Percentiles rank a stretch among this genome's conserved stretches.
phyloP scores from a whole-genome alignment of 2,329 filamentous ascomycete genomes.

The Ceratocystis colombiana region DNA sequence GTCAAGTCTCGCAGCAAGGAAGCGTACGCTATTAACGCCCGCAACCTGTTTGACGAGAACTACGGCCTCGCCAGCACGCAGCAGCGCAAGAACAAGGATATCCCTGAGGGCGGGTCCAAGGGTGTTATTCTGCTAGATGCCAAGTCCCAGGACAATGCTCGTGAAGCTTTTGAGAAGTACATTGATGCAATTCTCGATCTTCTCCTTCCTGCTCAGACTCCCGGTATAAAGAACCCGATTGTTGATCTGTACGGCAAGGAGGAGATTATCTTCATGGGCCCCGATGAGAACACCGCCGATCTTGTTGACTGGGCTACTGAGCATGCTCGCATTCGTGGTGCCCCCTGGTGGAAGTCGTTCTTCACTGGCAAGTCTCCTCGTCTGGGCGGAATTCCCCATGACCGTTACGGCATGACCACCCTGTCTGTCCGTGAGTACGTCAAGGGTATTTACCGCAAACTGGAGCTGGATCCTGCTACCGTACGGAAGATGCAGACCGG shows the following conservation, averaged over 20 bases:
- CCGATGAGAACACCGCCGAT: conserved; percentile 96
- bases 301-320: conserved; percentile 98
- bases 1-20: conserved; percentile 97
- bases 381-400: conserved; percentile 92
- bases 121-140: conserved; percentile 91
- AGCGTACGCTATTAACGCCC: conserved; percentile 89
- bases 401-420: conserved; percentile 95
- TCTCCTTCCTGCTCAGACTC: conserved; percentile 75
- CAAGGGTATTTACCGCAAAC: conserved; percentile 91
- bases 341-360: conserved; percentile 99
- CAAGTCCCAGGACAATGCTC: conserved; percentile 85
- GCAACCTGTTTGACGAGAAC: conserved; percentile 96
- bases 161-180: conserved; percentile 96
- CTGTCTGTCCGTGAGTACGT: conserved; percentile 93
- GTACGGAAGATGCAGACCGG: conserved; percentile 95
- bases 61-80: conserved; percentile 97
- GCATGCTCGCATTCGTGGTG: conserved; percentile 75
- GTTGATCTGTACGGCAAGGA: conserved; percentile 91
- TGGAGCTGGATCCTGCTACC: conserved; percentile 72
- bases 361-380: conserved; percentile 98
- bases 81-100: conserved; percentile 99
- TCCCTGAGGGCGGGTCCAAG: conserved; percentile 95
- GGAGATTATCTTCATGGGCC: conserved; percentile 97
- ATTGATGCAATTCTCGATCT: conserved; percentile 97
- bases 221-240: conserved; percentile 97